Percentiles rank a stretch among this genome's conserved stretches.
phyloP scores from a whole-genome alignment of 2,329 filamentous ascomycete genomes.

The Aspergillus costaricaensis region DNA sequence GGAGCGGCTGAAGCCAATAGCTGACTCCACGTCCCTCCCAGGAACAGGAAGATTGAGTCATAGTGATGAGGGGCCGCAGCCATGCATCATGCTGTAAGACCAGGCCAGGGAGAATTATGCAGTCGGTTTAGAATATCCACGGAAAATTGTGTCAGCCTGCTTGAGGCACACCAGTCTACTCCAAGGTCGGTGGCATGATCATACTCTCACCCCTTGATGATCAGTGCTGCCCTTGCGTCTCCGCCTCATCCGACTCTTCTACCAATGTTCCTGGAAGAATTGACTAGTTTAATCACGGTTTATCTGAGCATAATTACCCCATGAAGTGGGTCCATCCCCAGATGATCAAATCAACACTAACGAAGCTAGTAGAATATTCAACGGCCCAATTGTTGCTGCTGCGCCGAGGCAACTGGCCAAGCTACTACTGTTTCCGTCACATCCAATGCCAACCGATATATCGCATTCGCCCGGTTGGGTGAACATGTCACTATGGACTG shows the following conservation, averaged over 20 bases:
- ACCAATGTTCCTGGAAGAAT: neutral
- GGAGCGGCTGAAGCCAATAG: neutral
- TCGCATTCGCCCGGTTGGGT: neutral
- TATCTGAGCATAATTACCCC: neutral
- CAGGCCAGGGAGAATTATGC: neutral
- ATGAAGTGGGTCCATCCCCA: neutral
- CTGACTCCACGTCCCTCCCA: neutral
- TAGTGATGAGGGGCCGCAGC: neutral
- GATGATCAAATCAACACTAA: neutral
- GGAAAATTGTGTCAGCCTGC: neutral
- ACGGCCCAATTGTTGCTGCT: neutral
- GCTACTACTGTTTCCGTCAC: neutral
- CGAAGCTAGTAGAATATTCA: neutral
- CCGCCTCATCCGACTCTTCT: neutral
- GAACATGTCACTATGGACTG: neutral
- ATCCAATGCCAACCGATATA: neutral
- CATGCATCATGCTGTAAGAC: neutral
- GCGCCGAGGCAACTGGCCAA: neutral
- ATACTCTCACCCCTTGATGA: conserved; percentile 2
- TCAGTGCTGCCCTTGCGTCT: conserved; percentile 1
- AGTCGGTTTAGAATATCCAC: neutral
- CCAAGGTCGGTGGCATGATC: neutral
- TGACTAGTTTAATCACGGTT: neutral
- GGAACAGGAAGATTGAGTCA: neutral
- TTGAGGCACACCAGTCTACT: neutral